Evolutionary conservation across 805 yeast species (phyloP), one percentile per base, ranked within the genome.

Genomic region (Pichia ethanolica): DNA sequence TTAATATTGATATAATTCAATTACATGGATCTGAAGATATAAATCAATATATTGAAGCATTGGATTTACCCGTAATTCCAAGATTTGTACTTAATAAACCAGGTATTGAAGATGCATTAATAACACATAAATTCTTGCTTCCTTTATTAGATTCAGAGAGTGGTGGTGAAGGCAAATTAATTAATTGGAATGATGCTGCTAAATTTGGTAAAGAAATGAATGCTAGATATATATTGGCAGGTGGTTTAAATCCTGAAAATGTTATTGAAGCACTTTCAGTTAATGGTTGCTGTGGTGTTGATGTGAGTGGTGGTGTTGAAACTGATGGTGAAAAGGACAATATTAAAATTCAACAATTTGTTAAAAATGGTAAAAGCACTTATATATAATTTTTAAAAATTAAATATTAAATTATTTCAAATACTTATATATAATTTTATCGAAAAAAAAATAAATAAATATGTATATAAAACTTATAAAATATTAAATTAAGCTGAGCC

Each of bases 301-400:
- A 91, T 67, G 98, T 93, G 7, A 84, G 96, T 59, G 89, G 97
- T 9, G 99, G 99, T 1, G 96, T 90, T 1, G 99, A 93, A 62
- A 79, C 83, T 0, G 61, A 79, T 40, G 96, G 96, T 2, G 64
- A 56, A 1, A 93, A 91, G 65, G 96, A 89, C 63, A 58, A 70
- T 44, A 62, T 48, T 0, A 91, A 89, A 67, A 79, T 91, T 25
- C 58, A 59, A 48, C 48, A 52, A 12, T 91, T 90, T 66, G 69
- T 91, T 5, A 49, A 49, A 5, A 75, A 74, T 55, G 89, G 84
- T 3, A 71, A 70, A 47, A 8, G 25, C 1, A 8, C 12, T 10
- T 30, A 10, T 13, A 10, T 4, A 25, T 32, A 32, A 32, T n/a
- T 26, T 35, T n/a, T 14, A 25, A 27, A 20, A 20, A 20, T 20